Evolutionary conservation across 441 rosid genomes (phyloP), one percentile per base, ranked within the genome.

Genomic region (Dalechampia spathulata): DNA sequence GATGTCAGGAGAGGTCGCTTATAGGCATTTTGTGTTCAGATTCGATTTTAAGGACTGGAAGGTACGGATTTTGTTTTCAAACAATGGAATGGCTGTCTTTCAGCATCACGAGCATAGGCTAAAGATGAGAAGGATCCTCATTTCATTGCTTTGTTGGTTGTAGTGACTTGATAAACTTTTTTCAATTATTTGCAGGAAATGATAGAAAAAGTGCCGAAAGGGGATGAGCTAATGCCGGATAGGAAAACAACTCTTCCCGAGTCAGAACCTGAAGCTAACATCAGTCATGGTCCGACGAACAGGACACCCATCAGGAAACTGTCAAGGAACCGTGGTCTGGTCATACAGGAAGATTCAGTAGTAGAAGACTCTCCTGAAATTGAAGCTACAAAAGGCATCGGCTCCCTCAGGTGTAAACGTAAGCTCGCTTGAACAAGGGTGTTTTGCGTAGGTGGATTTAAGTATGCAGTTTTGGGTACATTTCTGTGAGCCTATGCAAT

Each of bases 41-140:
- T 78, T 76, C 25, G 90, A 81, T 55, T 83, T 69, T 57, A 75
- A 69, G 71, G 90, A 86, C 65, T 85, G 92, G 92, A 75, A 84
- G 90, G 90, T 79, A 78, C 8, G 50, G 2, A 49, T 43, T n/a
- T 20, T 30, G 40, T 4, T 3, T 30, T 30, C 34, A 55, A 21
- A 48, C 52, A 22, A n/a, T n/a, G n/a, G n/a, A n/a, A n/a, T n/a
- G n/a, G n/a, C n/a, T n/a, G n/a, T n/a, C n/a, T n/a, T n/a, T n/a
- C n/a, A n/a, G n/a, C n/a, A n/a, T n/a, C n/a, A n/a, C n/a, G n/a
- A n/a, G n/a, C n/a, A n/a, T n/a, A n/a, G n/a, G n/a, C n/a, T n/a
- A n/a, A n/a, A n/a, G n/a, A n/a, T n/a, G n/a, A n/a, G n/a, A n/a
- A n/a, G n/a, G 1, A 40, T 57, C 28, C 57, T 13, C 14, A 42